phyloP scores from a whole-genome alignment of 83 land plant genomes.

The Diphasiastrum complanatum region DNA sequence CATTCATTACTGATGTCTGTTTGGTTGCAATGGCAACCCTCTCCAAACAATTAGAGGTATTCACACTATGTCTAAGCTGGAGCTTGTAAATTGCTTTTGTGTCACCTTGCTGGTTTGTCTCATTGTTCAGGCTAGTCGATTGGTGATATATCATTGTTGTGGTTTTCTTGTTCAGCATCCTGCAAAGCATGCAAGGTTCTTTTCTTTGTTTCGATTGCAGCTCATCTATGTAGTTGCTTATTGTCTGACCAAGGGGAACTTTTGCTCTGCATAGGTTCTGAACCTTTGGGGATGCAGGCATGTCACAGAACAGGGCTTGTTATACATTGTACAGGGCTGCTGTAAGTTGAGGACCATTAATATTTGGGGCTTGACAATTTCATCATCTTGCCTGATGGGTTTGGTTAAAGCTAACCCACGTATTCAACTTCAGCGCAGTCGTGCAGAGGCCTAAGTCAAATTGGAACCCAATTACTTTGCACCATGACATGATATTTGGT shows the following conservation, averaged over 20 bases:
- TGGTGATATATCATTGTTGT: background rate
- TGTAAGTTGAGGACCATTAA: constrained; percentile 55
- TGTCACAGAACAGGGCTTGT: constrained; percentile 67
- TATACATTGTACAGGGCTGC: constrained; percentile 59
- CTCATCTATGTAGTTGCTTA: background rate
- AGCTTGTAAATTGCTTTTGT: no score
- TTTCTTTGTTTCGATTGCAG: background rate
- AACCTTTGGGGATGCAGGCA: constrained; percentile 89
- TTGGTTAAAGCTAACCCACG: constrained; percentile 57
- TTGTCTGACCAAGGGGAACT: background rate
- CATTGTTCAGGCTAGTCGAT: background rate
- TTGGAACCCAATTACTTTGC: no score
- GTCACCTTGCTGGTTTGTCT: no score
- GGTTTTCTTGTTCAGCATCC: no score
- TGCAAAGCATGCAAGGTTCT: no score
- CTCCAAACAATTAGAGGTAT: constrained; percentile 66
- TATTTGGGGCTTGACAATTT: constrained; percentile 69
- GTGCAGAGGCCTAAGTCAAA: no score
- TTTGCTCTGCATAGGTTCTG: constrained; percentile 41
- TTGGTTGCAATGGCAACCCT: constrained; percentile 66
- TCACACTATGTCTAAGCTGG: background rate
- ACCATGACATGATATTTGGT: no score
- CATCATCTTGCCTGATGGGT: constrained; percentile 42
- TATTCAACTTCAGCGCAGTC: constrained; percentile 48
- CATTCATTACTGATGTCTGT: constrained; percentile 85